Evolutionary conservation across 2,329 filamentous ascomycete species (phyloP).

Genomic region (Stemphylium beticola): DNA sequence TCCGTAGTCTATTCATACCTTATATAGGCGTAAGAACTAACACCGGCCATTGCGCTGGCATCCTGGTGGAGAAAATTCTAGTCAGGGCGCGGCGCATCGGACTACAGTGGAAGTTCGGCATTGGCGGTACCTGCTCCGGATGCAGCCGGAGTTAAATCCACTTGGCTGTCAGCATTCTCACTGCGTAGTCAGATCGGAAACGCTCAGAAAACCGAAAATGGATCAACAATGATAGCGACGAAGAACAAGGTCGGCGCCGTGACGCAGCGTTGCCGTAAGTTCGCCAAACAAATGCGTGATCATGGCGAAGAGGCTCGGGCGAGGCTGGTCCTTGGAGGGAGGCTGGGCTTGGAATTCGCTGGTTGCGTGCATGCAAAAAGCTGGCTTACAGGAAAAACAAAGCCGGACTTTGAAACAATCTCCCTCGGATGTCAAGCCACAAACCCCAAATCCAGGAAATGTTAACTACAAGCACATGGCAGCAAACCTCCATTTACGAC

Average conservation of each 20-base stretch:
- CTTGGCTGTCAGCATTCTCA: not conserved
- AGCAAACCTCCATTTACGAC: no score
- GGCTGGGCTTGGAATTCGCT: not conserved
- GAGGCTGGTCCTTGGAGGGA: not conserved
- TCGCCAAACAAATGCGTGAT: no score
- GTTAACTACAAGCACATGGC: not conserved
- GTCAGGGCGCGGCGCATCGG: not conserved
- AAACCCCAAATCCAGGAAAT: no score
- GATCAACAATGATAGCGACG: not conserved
- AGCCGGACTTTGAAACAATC: not conserved
- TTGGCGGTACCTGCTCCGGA: no score
- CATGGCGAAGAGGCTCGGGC: not conserved
- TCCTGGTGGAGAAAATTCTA: not conserved
- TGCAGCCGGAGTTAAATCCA: no score
- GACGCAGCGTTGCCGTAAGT: not conserved
- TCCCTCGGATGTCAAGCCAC: no score
- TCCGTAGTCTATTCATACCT: not conserved
- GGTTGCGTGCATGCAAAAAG: not conserved
- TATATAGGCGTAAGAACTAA: constrained; percentile 2
- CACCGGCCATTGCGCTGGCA: not conserved
- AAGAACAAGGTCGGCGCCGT: not conserved
- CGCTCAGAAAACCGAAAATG: no score
- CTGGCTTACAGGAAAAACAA: not conserved
- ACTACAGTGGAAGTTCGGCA: no score
- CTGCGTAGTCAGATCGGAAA: no score